phyloP scores from a whole-genome alignment of 768 basidiomycete genomes.

The Suillus luteus region DNA sequence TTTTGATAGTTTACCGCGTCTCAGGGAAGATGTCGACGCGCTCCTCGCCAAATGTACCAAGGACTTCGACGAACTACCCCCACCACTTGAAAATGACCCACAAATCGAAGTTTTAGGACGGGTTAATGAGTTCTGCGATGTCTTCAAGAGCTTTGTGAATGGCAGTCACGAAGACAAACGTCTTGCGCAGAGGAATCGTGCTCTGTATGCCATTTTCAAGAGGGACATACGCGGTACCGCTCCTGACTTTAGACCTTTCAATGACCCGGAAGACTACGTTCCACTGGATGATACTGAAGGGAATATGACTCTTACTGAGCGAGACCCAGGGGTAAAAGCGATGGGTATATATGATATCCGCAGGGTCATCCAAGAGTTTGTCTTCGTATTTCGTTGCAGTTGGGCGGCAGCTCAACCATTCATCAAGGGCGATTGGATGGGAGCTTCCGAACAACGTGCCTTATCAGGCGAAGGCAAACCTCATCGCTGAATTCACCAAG shows the following conservation, averaged over 20 bases:
- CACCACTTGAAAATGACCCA: constrained; percentile 36
- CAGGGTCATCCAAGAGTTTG: constrained; percentile 35
- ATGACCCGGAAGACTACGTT: neutral
- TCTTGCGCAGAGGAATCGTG: constrained; percentile 37
- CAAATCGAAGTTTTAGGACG: constrained; percentile 39
- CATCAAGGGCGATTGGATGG: constrained; percentile 35
- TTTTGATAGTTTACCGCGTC: constrained; percentile 30
- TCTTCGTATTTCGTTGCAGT: constrained; percentile 6
- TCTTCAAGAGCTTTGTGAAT: constrained; percentile 30
- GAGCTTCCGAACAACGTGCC: constrained; percentile 38
- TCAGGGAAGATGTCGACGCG: constrained; percentile 28
- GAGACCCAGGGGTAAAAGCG: constrained; percentile 17
- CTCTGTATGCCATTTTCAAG: constrained; percentile 32
- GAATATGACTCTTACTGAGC: constrained; percentile 16
- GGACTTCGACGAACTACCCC: constrained; percentile 33
- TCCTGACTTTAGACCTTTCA: constrained; percentile 38
- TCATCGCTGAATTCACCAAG: constrained; percentile 32
- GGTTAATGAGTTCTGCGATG: constrained; percentile 35
- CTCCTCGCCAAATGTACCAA: constrained; percentile 28
- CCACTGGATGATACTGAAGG: constrained; percentile 20
- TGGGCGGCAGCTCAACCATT: neutral
- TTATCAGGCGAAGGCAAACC: constrained; percentile 31
- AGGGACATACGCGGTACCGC: constrained; percentile 35
- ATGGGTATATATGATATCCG: constrained; percentile 34
- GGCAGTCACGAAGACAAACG: constrained; percentile 26